Evolutionary conservation across 805 yeast genomes (phyloP).

Genomic region (Cephaloascus fragrans): DNA sequence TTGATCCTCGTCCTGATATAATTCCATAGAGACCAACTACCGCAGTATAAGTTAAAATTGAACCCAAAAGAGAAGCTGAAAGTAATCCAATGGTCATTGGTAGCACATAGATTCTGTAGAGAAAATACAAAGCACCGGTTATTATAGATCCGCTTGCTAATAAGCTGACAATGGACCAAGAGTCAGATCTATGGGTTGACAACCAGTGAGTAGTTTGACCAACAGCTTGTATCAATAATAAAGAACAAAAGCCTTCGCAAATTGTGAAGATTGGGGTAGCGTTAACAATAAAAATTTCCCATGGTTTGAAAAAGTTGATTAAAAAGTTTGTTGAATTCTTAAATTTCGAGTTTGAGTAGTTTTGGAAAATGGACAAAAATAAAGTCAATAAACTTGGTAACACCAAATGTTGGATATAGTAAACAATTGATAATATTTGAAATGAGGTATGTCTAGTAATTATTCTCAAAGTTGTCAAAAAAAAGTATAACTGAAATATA

Average conservation of each 20-base stretch:
- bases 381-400: conserved; percentile 75
- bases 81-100: conserved; percentile 61
- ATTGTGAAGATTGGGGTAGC: conserved; percentile 86
- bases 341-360: too few relatives aligned
- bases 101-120: conserved; percentile 74
- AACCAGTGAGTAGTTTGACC: conserved; percentile 78
- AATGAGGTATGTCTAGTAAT: conserved; percentile 31
- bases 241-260: conserved; percentile 87
- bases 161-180: conserved; percentile 70
- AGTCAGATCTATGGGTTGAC: conserved; percentile 51
- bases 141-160: conserved; percentile 65
- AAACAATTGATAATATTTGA: conserved; percentile 39
- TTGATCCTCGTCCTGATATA: conserved; percentile 73
- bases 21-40: conserved; percentile 79
- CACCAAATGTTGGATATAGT: conserved; percentile 72
- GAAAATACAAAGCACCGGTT: conserved; percentile 66
- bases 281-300: conserved; percentile 65
- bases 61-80: conserved; percentile 80
- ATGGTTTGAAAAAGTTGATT: conserved; percentile 39
- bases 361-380: conserved; percentile 42
- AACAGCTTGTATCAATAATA: conserved; percentile 83
- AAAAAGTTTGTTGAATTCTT: conserved; percentile 12
- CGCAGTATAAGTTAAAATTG: conserved; percentile 65
- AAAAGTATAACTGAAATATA: conserved; percentile 45
- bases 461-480: conserved; percentile 64